A percentile compares a stretch with the other conserved stretches of the same genome.
These are phyloP conservation scores for Elsinoe arachidis DNA, from an alignment of 2,329 filamentous ascomycete species.

Conservation along the genomic window DNA sequence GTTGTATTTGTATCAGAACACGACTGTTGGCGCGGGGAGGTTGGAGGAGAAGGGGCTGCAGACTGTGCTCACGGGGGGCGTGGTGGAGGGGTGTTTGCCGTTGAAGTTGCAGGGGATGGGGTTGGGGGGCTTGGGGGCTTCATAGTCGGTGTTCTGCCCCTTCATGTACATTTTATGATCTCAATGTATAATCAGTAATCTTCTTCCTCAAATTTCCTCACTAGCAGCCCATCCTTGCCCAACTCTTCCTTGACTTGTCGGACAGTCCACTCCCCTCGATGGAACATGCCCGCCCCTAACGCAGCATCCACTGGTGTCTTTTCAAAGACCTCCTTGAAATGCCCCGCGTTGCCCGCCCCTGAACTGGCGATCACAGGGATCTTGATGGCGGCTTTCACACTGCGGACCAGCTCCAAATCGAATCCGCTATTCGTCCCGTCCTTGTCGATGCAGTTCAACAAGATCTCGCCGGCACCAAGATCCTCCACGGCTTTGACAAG, in stretches of 20 bases:
- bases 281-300: slow-evolving; percentile 94
- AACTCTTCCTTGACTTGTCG: slow-evolving; percentile 85
- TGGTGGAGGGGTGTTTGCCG: not conserved
- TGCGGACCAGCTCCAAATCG: slow-evolving; percentile 80
- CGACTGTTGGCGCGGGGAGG: not conserved
- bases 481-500: slow-evolving; percentile 83
- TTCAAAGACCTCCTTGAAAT: slow-evolving; percentile 86
- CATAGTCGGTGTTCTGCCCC: too few species aligned
- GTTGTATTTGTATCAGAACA: not conserved
- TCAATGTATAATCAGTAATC: not conserved
- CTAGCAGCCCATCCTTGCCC: slow-evolving; percentile 58
- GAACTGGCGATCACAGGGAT: slow-evolving; percentile 95
- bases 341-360: slow-evolving; percentile 76
- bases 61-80: not conserved
- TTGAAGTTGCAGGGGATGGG: not conserved
- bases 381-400: slow-evolving; percentile 76
- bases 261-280: slow-evolving; percentile 89
- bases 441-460: slow-evolving; percentile 96
- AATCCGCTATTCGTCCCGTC: slow-evolving; percentile 93
- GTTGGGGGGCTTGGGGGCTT: not conserved
- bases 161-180: not conserved
- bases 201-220: slow-evolving; percentile 66
- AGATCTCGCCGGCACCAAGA: slow-evolving; percentile 88
- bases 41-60: not conserved
- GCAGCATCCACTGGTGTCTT: slow-evolving; percentile 84